Percentiles rank a stretch among this genome's conserved stretches.
phyloP scores from a whole-genome alignment of 2,329 filamentous ascomycete species.

The Chalara sp. region DNA sequence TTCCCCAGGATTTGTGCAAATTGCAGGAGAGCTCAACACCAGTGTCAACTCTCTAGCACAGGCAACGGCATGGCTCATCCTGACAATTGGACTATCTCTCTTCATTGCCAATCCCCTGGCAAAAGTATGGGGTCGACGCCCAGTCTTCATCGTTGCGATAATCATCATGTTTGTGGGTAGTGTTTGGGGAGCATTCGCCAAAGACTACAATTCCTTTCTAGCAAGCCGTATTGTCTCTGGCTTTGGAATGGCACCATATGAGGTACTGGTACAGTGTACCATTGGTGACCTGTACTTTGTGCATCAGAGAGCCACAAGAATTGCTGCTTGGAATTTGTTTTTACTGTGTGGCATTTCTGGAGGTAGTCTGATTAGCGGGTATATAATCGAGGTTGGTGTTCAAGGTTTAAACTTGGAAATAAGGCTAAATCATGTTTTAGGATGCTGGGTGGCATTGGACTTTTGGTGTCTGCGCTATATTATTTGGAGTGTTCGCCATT shows the following conservation, averaged over 20 bases:
- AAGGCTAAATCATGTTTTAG: conserved; percentile 6
- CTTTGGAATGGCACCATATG: conserved; percentile 43
- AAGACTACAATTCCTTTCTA: conserved; percentile 38
- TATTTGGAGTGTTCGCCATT: conserved; percentile 16
- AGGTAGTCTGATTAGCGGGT: conserved; percentile 31
- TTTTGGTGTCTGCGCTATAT: conserved; percentile 32
- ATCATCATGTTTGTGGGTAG: conserved; percentile 40
- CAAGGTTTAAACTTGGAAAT: too few relatives aligned
- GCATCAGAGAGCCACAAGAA: conserved; percentile 33
- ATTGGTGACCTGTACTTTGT: conserved; percentile 38
- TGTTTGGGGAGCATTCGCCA: conserved; percentile 40
- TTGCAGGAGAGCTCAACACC: conserved; percentile 36
- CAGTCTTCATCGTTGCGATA: conserved; percentile 41
- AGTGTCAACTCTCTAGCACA: conserved; percentile 37
- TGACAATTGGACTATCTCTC: conserved; percentile 40
- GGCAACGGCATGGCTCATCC: conserved; percentile 41
- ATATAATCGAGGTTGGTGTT: conserved; percentile 26
- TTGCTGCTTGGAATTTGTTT: conserved; percentile 34
- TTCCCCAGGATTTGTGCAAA: conserved; percentile 40
- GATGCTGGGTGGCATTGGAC: conserved; percentile 34
- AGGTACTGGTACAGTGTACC: conserved; percentile 46
- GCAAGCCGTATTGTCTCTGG: conserved; percentile 39
- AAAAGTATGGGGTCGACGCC: conserved; percentile 42
- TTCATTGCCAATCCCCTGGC: conserved; percentile 46
- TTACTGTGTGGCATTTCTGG: conserved; percentile 32